Base-by-base conservation (phyloP, 2,329 filamentous ascomycete genomes). In the Apiospora hydei region DNA sequence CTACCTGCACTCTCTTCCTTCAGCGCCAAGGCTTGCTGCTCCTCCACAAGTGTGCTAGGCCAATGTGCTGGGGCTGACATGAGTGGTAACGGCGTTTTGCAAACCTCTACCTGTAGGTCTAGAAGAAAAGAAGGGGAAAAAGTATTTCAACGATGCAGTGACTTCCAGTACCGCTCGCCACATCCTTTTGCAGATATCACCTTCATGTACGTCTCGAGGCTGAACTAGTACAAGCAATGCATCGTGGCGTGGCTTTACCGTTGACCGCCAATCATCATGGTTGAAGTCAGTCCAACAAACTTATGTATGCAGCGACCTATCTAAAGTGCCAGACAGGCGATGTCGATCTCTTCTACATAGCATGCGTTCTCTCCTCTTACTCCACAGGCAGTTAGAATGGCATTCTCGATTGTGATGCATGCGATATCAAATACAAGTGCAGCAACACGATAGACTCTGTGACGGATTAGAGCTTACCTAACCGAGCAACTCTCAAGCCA, bases 211-310 rank as follows among this genome's bases (percentile, higher is more conserved):
- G 57, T 64, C 34, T 64, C 57, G 57, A 64, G 57, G 21, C 57
- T 41, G 57, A 24, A 64, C 57, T 64, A 64, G 57, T 16, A 34
- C 34, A 14, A 64, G 57, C 57, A 38, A 64, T 41, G 57, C 57
- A 64, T 64, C 8, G n/a, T 11, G 4, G 57, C n/a, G n/a, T 64
- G 57, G 57, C 57, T 64, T 64, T 41, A 64, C 57, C 57, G 57
- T 38, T 64, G 57, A 64, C 57, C 57, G 57, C 57, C 57, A 64
- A 64, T 41, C 57, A 64, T 21, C 34, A n/a, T 41, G 34, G 34
- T 64, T 41, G 30, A 38, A 61, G 30, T 18, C 18, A 30, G 21
- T 41, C 57, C 10, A 8, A 41, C 41, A 4, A 64, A 64, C 30
- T 64, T 41, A 41, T 41, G 57, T 1, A 41, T 41, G 57, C 30